phyloP scores from a whole-genome alignment of 2,329 filamentous ascomycete genomes.

The Pestalotiopsis sp. region DNA sequence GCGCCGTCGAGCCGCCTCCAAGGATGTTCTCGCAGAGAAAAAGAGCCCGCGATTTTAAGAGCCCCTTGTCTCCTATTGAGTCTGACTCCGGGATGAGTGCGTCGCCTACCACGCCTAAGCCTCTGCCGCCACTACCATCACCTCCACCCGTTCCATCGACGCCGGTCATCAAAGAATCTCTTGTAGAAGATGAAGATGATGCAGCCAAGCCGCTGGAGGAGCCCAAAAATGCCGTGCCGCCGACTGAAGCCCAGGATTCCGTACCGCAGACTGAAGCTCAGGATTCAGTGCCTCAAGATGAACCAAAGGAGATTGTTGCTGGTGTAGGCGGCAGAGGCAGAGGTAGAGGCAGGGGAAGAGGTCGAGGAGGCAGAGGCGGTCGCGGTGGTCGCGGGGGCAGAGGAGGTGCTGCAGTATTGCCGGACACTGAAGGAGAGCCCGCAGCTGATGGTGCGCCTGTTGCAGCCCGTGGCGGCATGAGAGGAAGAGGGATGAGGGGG shows the following conservation, averaged over 20 bases:
- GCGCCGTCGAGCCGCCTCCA: neutral
- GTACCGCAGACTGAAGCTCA: neutral
- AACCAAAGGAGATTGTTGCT: neutral
- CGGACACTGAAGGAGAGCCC: neutral
- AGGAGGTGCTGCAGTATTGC: neutral
- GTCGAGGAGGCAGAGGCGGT: neutral
- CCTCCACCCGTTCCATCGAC: neutral
- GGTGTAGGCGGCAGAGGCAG: neutral
- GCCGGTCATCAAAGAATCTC: neutral
- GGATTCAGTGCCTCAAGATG: neutral
- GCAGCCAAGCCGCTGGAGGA: neutral
- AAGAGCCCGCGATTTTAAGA: neutral
- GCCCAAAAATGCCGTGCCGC: neutral
- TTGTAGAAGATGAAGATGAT: neutral
- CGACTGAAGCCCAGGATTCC: neutral
- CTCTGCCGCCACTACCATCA: neutral
- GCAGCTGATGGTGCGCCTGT: neutral
- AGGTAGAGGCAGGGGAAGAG: neutral
- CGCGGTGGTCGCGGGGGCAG: neutral
- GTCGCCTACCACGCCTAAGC: neutral
- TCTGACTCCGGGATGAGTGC: neutral
- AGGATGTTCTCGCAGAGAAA: neutral
- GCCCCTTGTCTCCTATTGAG: constrained; percentile 4
- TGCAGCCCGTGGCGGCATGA: neutral
- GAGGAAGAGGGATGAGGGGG: neutral